Conservation (phyloP, 2,329 filamentous ascomycete genomes). For the Diaporthe vexans region DNA sequence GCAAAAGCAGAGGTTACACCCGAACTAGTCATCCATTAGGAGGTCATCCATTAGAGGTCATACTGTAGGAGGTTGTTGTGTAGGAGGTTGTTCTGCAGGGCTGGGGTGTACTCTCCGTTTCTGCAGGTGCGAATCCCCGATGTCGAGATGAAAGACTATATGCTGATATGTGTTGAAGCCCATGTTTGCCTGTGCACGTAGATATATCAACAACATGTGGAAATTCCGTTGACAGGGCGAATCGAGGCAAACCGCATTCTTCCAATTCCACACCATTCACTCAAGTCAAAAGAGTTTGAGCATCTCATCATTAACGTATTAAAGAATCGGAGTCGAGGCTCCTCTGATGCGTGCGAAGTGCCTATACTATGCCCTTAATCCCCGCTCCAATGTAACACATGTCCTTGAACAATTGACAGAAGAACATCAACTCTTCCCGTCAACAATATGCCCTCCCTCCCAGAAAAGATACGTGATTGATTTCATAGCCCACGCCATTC, state of each 20-base stretch:
- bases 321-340: slow-evolving; percentile 6
- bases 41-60: no score
- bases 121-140: no score
- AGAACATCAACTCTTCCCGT: neutral
- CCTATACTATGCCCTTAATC: slow-evolving; percentile 9
- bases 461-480: neutral
- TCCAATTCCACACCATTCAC: neutral
- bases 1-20: no score
- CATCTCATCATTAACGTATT: slow-evolving; percentile 19
- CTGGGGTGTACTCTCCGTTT: no score
- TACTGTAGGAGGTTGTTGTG: no score
- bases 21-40: no score
- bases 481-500: slow-evolving; percentile 6
- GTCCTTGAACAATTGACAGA: neutral
- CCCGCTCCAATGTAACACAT: neutral
- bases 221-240: neutral
- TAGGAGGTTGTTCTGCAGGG: no score
- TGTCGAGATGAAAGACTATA: neutral
- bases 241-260: neutral
- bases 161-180: neutral
- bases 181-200: neutral
- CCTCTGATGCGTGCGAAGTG: neutral
- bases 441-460: neutral
- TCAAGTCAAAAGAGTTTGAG: neutral
- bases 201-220: neutral